Conservation (phyloP, 192 early-diverging fungal genomes). For the Umbelopsis isabellina region DNA sequence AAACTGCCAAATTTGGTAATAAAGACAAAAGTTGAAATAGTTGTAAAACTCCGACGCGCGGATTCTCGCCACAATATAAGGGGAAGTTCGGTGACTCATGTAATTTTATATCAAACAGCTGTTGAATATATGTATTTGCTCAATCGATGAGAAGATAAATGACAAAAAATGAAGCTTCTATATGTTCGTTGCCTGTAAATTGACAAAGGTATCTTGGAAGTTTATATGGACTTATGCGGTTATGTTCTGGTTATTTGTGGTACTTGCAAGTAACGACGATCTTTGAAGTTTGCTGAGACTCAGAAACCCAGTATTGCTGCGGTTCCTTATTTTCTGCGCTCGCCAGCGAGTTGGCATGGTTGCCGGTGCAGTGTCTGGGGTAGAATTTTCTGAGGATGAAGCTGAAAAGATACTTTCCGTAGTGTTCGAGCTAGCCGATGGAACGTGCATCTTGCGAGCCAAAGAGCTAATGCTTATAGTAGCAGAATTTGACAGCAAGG, state of each 20-base stretch:
- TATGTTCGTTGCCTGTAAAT: background rate
- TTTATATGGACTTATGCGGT: constrained; percentile 11
- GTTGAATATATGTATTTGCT: too few relatives aligned
- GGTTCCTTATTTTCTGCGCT: constrained; percentile 10
- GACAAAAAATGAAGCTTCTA: background rate
- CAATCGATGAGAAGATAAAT: background rate
- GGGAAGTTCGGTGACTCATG: too few relatives aligned
- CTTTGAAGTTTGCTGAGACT: constrained; percentile 9
- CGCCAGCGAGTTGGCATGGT: constrained; percentile 9
- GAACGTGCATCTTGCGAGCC: constrained; percentile 4
- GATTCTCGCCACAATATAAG: background rate
- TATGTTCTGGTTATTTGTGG: background rate
- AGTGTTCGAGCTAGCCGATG: background rate
- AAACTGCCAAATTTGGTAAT: background rate
- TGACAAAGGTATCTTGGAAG: background rate
- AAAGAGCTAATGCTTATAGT: background rate
- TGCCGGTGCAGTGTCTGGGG: constrained; percentile 1
- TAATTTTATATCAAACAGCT: too few relatives aligned
- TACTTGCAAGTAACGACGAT: background rate
- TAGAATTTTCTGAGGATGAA: background rate
- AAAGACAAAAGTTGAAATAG: background rate
- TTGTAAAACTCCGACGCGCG: background rate
- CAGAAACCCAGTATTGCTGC: constrained; percentile 13
- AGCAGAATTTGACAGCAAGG: background rate
- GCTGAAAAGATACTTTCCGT: background rate